Base-by-base conservation (phyloP, 345 rosid genomes). In the Eucalyptus dawsonii region DNA sequence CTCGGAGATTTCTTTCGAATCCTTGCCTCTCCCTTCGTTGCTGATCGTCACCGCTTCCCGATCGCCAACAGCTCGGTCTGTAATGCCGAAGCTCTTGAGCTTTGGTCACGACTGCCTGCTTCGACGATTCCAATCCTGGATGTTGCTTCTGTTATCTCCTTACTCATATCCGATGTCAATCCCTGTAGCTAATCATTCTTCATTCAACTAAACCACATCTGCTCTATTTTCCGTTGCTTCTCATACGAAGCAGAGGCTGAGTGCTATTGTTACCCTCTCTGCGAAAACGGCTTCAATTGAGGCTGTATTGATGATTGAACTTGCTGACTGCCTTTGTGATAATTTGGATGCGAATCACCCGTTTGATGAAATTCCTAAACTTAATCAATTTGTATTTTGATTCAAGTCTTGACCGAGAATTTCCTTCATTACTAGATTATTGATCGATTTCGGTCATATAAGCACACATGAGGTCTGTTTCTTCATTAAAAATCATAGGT, bases 381-480 rank as follows among this genome's bases (percentile, higher is more conserved):
- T 37, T 4, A 37, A 5, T 37, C 40, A 37, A 5, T 37, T 37
- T 37, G 40, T 37, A 37, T 37, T 37, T 37, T 37, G 40, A 37
- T 37, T 37, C 40, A 37, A 4, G 40, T 37, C 40, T 37, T 37
- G 40, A 37, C 40, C 40, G 40, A 37, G 31, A 60, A 60, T 60
- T 27, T 27, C 16, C 69, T 56, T 56, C 13, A 2, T 60, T 60
- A 2, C 67, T 25, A 60, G 31, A 27, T 27, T 60, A n/a, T 27
- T 12, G 31, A 60, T 60, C 5, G 0, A 60, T 60, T 60, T 13
- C 14, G 5, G 16, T 12, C 69, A 27, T 60, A 6, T 27, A 27
- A 60, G 9, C 31, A 1, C 3, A 27, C 13, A 12, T 60, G 69
- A 60, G 69, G 0, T 60, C 31, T 0, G 4, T 24, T 60, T 60